phyloP scores from a whole-genome alignment of 106 monocot genomes.

The Triglochin maritima region DNA sequence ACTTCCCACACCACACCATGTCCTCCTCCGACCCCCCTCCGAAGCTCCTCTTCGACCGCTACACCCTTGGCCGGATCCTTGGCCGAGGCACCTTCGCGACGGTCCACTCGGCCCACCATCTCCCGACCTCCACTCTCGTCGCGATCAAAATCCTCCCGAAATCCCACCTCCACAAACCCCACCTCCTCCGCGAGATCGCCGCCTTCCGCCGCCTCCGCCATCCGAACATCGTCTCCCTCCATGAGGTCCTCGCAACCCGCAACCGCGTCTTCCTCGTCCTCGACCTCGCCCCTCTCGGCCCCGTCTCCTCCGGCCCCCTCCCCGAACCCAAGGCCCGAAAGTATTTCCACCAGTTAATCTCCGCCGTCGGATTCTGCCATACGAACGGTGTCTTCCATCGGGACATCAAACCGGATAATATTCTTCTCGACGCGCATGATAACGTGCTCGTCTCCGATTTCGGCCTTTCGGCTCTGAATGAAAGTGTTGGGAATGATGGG shows the following conservation, averaged over 20 bases:
- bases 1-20: no score
- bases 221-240: conserved; percentile 28
- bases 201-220: conserved; percentile 45
- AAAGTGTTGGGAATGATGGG: conserved; percentile 24
- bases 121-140: conserved; percentile 13
- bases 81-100: conserved; percentile 14
- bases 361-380: conserved; percentile 75
- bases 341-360: conserved; percentile 65
- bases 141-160: conserved; percentile 46
- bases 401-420: conserved; percentile 9
- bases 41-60: conserved; percentile 1
- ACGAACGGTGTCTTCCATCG: conserved; percentile 17
- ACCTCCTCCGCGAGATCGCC: conserved; percentile 51
- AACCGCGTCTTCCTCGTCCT: conserved; percentile 23
- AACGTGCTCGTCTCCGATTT: conserved; percentile 19
- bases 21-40: not conserved
- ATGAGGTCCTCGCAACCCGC: conserved; percentile 34
- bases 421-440: conserved; percentile 4
- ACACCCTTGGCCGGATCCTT: conserved; percentile 8
- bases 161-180: conserved; percentile 24
- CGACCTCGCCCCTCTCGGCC: conserved; percentile 19
- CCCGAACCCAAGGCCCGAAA: conserved; percentile 13
- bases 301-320: conserved; percentile 14
- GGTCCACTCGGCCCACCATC: conserved; percentile 8
- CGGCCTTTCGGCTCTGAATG: conserved; percentile 25